Conservation (phyloP, 495 filamentous ascomycete species). For the Bathelium albidoporum region DNA sequence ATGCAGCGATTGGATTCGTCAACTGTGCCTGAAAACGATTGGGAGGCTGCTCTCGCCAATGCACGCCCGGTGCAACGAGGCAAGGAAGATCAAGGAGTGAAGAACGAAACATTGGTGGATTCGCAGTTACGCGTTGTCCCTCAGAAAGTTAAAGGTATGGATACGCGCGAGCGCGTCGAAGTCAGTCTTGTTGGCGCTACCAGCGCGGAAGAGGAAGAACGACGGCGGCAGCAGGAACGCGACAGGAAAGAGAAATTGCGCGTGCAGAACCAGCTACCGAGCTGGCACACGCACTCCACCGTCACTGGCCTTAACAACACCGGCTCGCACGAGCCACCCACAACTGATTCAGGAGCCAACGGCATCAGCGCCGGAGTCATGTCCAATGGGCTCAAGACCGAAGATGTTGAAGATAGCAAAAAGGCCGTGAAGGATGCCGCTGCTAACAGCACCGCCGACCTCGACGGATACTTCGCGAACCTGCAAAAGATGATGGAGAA, state of each 20-base stretch:
- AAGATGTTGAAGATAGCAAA: conserved; percentile 26
- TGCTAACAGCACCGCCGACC: conserved; percentile 22
- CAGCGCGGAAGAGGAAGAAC: conserved; percentile 56
- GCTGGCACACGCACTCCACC: conserved; percentile 83
- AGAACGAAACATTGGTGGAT: conserved; percentile 29
- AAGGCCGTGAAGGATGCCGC: conserved; percentile 10
- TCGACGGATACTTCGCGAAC: conserved; percentile 40
- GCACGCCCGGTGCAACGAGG: conserved; percentile 52
- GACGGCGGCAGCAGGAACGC: conserved; percentile 36
- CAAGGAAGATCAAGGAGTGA: conserved; percentile 46
- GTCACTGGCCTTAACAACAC: conserved; percentile 41
- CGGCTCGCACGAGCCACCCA: conserved; percentile 10
- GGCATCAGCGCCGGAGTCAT: conserved; percentile 16
- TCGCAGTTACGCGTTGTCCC: neutral
- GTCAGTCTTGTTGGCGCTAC: conserved; percentile 41
- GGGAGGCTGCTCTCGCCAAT: conserved; percentile 61
- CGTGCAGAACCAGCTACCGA: conserved; percentile 74
- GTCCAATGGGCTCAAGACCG: conserved; percentile 26
- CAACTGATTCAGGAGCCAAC: conserved; percentile 26
- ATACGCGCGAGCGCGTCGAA: conserved; percentile 29
- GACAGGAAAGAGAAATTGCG: conserved; percentile 63
- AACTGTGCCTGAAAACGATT: conserved; percentile 75
- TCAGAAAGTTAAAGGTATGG: conserved; percentile 56
- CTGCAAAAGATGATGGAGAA: conserved; percentile 5
- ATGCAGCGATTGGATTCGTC: conserved; percentile 77